phyloP scores from a whole-genome alignment of 2,329 filamentous ascomycete species.

The Xylaria sp. region DNA sequence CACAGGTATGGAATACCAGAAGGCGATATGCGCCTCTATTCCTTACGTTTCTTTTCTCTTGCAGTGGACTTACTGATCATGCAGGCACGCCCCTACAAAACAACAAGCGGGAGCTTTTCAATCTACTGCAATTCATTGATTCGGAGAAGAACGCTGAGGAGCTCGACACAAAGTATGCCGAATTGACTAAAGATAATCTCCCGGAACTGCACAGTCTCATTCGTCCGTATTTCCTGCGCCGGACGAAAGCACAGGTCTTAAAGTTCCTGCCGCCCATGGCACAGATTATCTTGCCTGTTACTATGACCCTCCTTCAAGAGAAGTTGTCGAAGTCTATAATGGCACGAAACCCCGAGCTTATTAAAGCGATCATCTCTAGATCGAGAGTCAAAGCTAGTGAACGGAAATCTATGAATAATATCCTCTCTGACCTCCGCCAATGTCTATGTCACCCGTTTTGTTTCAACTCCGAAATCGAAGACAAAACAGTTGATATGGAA shows the following conservation, averaged over 20 bases:
- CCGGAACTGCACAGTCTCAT: constrained; percentile 82
- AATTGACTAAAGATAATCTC: constrained; percentile 84
- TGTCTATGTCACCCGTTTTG: constrained; percentile 96
- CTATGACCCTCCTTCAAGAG: constrained; percentile 92
- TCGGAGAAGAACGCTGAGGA: constrained; percentile 69
- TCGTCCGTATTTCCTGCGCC: constrained; percentile 69
- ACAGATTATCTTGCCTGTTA: constrained; percentile 94
- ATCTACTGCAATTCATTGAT: constrained; percentile 94
- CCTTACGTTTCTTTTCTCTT: neutral
- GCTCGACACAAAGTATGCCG: constrained; percentile 76
- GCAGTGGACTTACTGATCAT: constrained; percentile 28
- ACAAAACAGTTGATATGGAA: constrained; percentile 65
- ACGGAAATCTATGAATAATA: constrained; percentile 85
- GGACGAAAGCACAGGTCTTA: constrained; percentile 89
- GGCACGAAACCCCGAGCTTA: constrained; percentile 85
- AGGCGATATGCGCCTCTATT: too few species aligned
- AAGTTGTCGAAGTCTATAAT: constrained; percentile 94
- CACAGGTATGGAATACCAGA: constrained; percentile 59
- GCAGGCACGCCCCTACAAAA: constrained; percentile 86
- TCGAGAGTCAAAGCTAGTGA: constrained; percentile 71
- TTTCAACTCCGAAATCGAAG: constrained; percentile 89
- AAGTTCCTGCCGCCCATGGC: constrained; percentile 92
- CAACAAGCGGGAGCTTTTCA: constrained; percentile 93
- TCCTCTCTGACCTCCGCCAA: constrained; percentile 92
- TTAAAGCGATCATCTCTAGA: constrained; percentile 82